A percentile compares a stretch with the other conserved stretches of the same genome.
Conservation (phyloP, 352 stramenopile genomes). For the Aphanomyces invadans region DNA sequence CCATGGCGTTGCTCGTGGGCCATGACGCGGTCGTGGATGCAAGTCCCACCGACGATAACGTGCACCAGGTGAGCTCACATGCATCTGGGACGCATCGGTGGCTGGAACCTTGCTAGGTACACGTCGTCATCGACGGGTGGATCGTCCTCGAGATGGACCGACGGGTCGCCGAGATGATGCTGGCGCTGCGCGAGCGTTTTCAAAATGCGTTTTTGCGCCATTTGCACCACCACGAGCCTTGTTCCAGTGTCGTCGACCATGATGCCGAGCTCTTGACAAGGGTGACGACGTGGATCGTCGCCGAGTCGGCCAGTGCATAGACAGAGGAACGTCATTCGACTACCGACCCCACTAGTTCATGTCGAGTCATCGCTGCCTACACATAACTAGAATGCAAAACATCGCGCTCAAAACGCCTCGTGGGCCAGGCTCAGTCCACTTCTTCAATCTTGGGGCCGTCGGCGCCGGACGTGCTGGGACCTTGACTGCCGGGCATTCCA, state of each 20-base stretch:
- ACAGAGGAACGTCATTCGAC: too few relatives aligned
- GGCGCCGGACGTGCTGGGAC: too few relatives aligned
- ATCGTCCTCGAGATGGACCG: constrained; percentile 51
- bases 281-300: constrained; percentile 41
- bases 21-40: constrained; percentile 27
- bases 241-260: constrained; percentile 27
- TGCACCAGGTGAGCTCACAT: too few relatives aligned
- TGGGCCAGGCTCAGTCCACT: constrained; percentile 13
- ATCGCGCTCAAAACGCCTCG: too few relatives aligned
- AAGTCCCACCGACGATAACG: constrained; percentile 28
- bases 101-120: too few relatives aligned
- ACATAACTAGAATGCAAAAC: not conserved
- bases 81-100: too few relatives aligned
- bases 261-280: constrained; percentile 45
- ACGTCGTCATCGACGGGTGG: constrained; percentile 66
- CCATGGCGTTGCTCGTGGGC: constrained; percentile 56
- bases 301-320: not conserved
- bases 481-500: constrained; percentile 23
- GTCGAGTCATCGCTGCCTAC: not conserved
- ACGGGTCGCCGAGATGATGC: constrained; percentile 35
- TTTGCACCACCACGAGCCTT: constrained; percentile 32
- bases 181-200: constrained; percentile 48
- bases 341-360: too few relatives aligned
- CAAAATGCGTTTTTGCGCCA: constrained; percentile 56
- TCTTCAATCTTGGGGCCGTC: constrained; percentile 13